Evolutionary conservation across 768 basidiomycete species (phyloP).

Genomic region (Dendrothele bispora): DNA sequence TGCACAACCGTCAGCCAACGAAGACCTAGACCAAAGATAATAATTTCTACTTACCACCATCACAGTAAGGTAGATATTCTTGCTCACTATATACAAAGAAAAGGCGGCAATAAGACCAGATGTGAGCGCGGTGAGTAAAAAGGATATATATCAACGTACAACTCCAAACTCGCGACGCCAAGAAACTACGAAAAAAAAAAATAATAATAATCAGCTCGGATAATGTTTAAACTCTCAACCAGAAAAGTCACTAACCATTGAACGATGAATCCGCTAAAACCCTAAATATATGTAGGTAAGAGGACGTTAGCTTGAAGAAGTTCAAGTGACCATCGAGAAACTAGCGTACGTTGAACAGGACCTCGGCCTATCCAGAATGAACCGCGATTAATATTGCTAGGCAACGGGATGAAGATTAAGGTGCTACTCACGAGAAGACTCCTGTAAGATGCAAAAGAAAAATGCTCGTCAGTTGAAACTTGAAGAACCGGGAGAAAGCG

Average conservation of each 20-base stretch:
- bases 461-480: neutral
- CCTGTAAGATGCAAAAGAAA: conserved; percentile 19
- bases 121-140: neutral
- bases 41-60: conserved; percentile 27
- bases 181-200: conserved; percentile 30
- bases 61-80: conserved; percentile 32
- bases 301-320: neutral
- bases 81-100: conserved; percentile 50
- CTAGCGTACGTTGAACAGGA: conserved; percentile 45
- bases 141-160: conserved; percentile 28
- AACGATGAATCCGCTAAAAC: conserved; percentile 47
- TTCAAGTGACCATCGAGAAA: neutral
- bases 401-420: neutral
- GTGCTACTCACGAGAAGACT: conserved; percentile 34
- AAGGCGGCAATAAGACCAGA: conserved; percentile 3
- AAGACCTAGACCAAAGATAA: neutral
- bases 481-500: no score
- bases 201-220: neutral
- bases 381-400: neutral
- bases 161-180: conserved; percentile 44
- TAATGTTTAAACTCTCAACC: neutral
- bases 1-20: conserved; percentile 9
- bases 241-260: conserved; percentile 35
- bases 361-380: conserved; percentile 36
- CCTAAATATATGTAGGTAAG: conserved; percentile 23